A percentile compares a stretch with the other conserved stretches of the same genome.
Conservation (phyloP, 1,284 basidiomycete genomes). For the Neonothopanus nambi region DNA sequence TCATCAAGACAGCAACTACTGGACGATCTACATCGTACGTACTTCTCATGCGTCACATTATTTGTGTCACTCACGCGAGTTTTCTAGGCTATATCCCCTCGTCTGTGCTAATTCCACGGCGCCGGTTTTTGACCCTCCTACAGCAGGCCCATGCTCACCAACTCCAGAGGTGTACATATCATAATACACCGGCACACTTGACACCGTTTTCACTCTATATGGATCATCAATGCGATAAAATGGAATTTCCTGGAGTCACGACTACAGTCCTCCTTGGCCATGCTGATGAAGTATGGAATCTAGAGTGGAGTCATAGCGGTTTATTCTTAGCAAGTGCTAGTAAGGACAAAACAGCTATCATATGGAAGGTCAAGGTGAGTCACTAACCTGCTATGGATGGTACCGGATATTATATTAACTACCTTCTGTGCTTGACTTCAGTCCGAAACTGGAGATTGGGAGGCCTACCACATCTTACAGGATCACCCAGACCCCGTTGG, state of each 20-base stretch:
- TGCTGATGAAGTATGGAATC: conserved; percentile 92
- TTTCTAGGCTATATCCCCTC: conserved; percentile 82
- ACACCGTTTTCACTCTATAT: conserved; percentile 79
- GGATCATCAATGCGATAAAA: conserved; percentile 82
- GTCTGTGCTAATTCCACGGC: conserved; percentile 88
- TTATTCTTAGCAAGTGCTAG: conserved; percentile 84
- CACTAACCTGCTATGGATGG: not conserved
- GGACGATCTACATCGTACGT: conserved; percentile 79
- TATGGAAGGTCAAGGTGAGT: conserved; percentile 85
- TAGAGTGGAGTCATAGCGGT: conserved; percentile 94
- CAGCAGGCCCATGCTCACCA: conserved; percentile 71
- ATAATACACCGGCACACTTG: conserved; percentile 63
- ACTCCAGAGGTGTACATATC: conserved; percentile 72
- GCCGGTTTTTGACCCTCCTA: conserved; percentile 83
- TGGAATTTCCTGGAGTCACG: conserved; percentile 82
- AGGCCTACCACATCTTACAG: conserved; percentile 56
- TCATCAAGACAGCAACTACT: conserved; percentile 79
- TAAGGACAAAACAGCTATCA: conserved; percentile 83
- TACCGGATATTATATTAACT: not conserved
- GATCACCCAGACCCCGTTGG: conserved; percentile 82
- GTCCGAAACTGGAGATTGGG: conserved; percentile 60
- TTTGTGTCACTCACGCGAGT: not conserved
- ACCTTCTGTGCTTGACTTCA: conserved; percentile 24
- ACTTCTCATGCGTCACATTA: not conserved
- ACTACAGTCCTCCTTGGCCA: conserved; percentile 86